Conservation (phyloP, 345 rosid species). For the Combretum micranthum region DNA sequence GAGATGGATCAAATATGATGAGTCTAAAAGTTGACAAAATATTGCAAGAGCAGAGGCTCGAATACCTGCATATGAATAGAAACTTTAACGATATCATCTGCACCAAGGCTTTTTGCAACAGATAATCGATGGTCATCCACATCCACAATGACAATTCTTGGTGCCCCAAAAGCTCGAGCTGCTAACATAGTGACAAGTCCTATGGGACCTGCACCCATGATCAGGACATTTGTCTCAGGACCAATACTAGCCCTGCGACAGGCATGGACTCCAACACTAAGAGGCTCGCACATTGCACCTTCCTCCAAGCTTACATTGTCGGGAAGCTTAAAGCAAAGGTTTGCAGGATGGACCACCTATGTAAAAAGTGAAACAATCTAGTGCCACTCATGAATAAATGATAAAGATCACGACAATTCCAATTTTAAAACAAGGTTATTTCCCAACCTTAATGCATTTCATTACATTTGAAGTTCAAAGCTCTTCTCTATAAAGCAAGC, state of each 20-base stretch:
- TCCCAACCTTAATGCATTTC: no score
- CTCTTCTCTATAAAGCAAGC: no score
- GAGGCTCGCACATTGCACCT: constrained; percentile 97
- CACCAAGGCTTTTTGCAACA: constrained; percentile 72
- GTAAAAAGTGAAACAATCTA: no score
- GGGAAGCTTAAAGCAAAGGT: constrained; percentile 80
- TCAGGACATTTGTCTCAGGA: constrained; percentile 61
- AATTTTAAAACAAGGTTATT: no score
- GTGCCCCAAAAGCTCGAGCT: constrained; percentile 92
- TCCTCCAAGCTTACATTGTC: constrained; percentile 89
- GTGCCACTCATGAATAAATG: no score
- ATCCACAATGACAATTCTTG: constrained; percentile 67
- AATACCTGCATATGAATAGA: constrained; percentile 55
- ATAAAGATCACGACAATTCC: no score
- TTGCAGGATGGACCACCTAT: constrained; percentile 93
- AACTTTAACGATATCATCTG: constrained; percentile 57
- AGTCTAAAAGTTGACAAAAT: no score
- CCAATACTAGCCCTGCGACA: constrained; percentile 77
- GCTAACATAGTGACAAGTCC: constrained; percentile 87
- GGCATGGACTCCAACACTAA: constrained; percentile 91
- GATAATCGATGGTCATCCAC: constrained; percentile 66
- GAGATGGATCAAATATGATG: no score
- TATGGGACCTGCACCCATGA: constrained; percentile 91
- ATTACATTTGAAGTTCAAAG: no score
- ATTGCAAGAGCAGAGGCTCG: background rate